phyloP scores from a whole-genome alignment of 2,329 filamentous ascomycete genomes.

The Madurella fahalii region DNA sequence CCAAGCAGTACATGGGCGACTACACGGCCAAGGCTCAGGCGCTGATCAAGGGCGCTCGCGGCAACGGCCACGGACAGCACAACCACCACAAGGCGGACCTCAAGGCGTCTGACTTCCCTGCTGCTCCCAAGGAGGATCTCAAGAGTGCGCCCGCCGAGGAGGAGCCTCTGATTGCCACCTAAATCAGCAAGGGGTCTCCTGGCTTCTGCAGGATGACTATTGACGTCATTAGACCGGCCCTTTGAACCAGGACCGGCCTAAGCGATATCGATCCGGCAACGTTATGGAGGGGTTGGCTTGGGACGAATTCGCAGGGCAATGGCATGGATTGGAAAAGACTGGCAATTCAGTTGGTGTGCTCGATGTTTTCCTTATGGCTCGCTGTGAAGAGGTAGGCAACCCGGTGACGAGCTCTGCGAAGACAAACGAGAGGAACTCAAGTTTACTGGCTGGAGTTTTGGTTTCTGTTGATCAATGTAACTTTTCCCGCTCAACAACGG shows the following conservation, averaged over 20 bases:
- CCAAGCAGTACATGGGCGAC: slow-evolving; percentile 65
- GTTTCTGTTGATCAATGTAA: background rate
- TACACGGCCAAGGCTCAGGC: slow-evolving; percentile 65
- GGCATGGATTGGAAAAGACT: too few relatives aligned
- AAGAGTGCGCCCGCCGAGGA: slow-evolving; percentile 23
- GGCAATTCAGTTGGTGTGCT: too few relatives aligned
- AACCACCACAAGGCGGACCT: slow-evolving; percentile 26
- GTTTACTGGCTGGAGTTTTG: background rate
- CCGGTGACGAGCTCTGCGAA: background rate
- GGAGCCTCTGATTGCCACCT: slow-evolving; percentile 33
- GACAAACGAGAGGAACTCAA: background rate
- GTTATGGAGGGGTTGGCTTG: too few relatives aligned
- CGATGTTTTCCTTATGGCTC: too few relatives aligned
- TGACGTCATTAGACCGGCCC: background rate
- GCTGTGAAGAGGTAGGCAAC: background rate
- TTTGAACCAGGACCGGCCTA: background rate
- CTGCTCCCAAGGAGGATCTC: slow-evolving; percentile 38
- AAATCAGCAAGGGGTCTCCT: slow-evolving; percentile 11
- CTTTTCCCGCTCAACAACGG: background rate
- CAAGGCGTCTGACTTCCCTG: slow-evolving; percentile 48
- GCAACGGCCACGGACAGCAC: slow-evolving; percentile 23
- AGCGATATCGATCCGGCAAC: background rate
- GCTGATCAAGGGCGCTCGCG: slow-evolving; percentile 46
- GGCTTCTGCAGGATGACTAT: background rate
- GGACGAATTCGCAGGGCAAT: too few relatives aligned